Evolutionary conservation across 2,329 filamentous ascomycete genomes (phyloP).

Genomic region (Aaosphaeria pasadenensis): DNA sequence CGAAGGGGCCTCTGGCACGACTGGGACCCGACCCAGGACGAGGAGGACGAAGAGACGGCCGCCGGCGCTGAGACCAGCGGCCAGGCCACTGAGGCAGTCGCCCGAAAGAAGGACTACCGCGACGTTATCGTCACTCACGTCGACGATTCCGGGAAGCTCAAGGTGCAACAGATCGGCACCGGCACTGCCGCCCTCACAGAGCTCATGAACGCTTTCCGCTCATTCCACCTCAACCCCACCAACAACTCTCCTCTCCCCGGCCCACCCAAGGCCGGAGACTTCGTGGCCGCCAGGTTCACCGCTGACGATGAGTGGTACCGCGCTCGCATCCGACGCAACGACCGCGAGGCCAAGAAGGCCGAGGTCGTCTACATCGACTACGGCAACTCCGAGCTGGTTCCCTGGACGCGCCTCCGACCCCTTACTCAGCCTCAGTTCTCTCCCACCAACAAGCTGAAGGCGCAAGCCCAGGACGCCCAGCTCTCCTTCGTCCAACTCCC

Average conservation of each 20-base stretch:
- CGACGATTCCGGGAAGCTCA: constrained; percentile 76
- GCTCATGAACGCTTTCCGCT: constrained; percentile 86
- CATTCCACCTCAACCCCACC: constrained; percentile 81
- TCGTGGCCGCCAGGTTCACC: constrained; percentile 86
- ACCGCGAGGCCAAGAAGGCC: constrained; percentile 79
- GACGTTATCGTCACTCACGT: constrained; percentile 92
- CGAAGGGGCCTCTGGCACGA: constrained; percentile 89
- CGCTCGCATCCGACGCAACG: constrained; percentile 84
- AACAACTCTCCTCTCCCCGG: constrained; percentile 72
- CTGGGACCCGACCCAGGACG: constrained; percentile 88
- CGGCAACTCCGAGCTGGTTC: constrained; percentile 85
- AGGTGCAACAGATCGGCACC: constrained; percentile 85
- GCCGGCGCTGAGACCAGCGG: constrained; percentile 47
- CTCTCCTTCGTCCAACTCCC: constrained; percentile 90
- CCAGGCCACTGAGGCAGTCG: constrained; percentile 50
- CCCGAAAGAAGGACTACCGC: constrained; percentile 83
- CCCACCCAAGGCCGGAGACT: constrained; percentile 85
- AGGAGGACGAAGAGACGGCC: constrained; percentile 53
- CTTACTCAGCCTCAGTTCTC: constrained; percentile 77
- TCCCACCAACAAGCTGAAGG: constrained; percentile 69
- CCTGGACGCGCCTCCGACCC: constrained; percentile 81
- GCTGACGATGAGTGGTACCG: constrained; percentile 94
- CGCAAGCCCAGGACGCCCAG: constrained; percentile 82
- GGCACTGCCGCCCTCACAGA: constrained; percentile 82
- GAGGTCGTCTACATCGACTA: constrained; percentile 96